These are phyloP conservation scores for Colletotrichum tropicicola DNA, from an alignment of 2,329 filamentous ascomycete genomes.

Conservation along the genomic window DNA sequence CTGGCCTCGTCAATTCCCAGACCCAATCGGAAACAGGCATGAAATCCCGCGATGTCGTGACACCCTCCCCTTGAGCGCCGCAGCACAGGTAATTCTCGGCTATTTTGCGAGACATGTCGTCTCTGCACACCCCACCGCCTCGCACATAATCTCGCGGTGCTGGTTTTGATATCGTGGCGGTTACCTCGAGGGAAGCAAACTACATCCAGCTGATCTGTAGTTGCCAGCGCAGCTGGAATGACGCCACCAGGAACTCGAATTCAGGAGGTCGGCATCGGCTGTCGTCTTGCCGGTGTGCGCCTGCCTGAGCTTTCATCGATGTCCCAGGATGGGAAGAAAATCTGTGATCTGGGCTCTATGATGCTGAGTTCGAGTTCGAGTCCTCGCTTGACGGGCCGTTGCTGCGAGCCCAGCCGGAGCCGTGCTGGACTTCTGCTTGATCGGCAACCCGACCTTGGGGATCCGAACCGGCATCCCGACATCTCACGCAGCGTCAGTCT, in stretches of 20 bases:
- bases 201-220: neutral
- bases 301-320: neutral
- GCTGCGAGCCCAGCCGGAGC: neutral
- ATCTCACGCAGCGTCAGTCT: neutral
- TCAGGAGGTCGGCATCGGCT: too few relatives aligned
- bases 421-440: neutral
- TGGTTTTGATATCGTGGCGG: neutral
- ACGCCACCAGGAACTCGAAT: neutral
- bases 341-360: neutral
- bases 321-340: neutral
- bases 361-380: neutral
- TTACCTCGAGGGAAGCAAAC: neutral
- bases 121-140: neutral
- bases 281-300: neutral
- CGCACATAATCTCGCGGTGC: neutral
- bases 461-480: neutral
- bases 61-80: neutral
- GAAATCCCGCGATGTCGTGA: neutral
- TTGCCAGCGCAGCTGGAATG: neutral
- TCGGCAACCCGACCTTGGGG: neutral
- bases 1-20: neutral
- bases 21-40: neutral
- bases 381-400: conserved; percentile 2
- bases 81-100: neutral
- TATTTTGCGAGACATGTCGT: neutral